A percentile compares a stretch with the other conserved stretches of the same genome.
These are phyloP conservation scores for Backusella westeae DNA, from an alignment of 192 early-diverging fungal genomes.

Conservation along the genomic window DNA sequence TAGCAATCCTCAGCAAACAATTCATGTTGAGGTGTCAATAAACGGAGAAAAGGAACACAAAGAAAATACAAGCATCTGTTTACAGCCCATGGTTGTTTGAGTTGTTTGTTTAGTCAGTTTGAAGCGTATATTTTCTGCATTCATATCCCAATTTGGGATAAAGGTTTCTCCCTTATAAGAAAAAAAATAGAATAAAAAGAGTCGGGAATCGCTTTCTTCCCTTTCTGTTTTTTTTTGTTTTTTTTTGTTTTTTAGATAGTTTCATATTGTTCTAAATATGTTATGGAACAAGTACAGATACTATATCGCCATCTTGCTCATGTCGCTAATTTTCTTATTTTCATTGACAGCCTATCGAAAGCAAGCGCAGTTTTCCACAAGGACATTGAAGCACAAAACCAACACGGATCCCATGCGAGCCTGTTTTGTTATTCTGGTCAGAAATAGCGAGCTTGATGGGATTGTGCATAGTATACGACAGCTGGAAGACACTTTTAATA, in stretches of 20 bases:
- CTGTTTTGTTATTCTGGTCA: conserved; percentile 59
- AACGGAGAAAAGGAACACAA: no score
- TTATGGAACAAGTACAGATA: neutral
- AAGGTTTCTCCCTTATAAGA: neutral
- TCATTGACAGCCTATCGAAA: neutral
- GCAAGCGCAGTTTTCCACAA: neutral
- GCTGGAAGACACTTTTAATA: conserved; percentile 82
- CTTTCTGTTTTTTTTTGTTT: neutral
- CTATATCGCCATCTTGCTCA: neutral
- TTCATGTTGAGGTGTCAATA: no score
- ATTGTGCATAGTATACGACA: conserved; percentile 57
- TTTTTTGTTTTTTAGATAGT: neutral
- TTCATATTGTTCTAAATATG: neutral
- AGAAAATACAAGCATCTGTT: no score
- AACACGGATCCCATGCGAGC: conserved; percentile 22
- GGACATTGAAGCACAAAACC: no score
- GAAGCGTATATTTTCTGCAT: neutral
- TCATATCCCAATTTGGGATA: neutral
- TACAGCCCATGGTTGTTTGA: no score
- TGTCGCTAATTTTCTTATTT: neutral
- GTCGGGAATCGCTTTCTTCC: neutral
- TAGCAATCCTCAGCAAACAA: no score
- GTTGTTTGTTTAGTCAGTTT: no score
- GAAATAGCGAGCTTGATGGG: conserved; percentile 66
- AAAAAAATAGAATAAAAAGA: neutral